Evolutionary conservation across 306 rosid species (phyloP).

Genomic region (Dalbergia cultrata): DNA sequence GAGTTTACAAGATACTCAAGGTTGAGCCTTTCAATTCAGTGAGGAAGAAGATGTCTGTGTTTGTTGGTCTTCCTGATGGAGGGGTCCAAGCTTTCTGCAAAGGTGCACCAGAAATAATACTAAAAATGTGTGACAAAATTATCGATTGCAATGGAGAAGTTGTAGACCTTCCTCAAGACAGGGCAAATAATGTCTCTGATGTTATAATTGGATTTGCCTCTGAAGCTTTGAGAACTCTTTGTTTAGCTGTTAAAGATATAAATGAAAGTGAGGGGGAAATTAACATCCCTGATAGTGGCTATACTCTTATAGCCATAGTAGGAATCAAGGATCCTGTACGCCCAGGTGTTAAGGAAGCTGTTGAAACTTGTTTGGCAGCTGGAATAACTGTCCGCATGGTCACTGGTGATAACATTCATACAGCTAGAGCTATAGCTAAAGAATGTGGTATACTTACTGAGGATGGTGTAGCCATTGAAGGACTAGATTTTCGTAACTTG

Average conservation of each 20-base stretch:
- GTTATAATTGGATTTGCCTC: slow-evolving; percentile 81
- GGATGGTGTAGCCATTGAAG: slow-evolving; percentile 84
- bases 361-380: slow-evolving; percentile 82
- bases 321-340: slow-evolving; percentile 99
- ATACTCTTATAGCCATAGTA: slow-evolving; percentile 78
- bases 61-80: slow-evolving; percentile 74
- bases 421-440: slow-evolving; percentile 91
- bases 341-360: slow-evolving; percentile 88
- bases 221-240: slow-evolving; percentile 93
- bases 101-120: slow-evolving; percentile 95
- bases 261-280: slow-evolving; percentile 44
- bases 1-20: slow-evolving; percentile 66
- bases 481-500: slow-evolving; percentile 67
- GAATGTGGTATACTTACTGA: slow-evolving; percentile 95
- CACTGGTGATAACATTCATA: slow-evolving; percentile 94
- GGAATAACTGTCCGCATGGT: slow-evolving; percentile 97
- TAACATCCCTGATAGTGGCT: slow-evolving; percentile 71
- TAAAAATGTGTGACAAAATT: slow-evolving; percentile 73
- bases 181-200: slow-evolving; percentile 50
- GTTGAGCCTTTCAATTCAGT: slow-evolving; percentile 93
- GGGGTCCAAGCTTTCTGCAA: slow-evolving; percentile 81
- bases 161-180: slow-evolving; percentile 63
- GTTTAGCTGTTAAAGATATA: slow-evolving; percentile 81
- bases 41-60: slow-evolving; percentile 94
- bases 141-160: slow-evolving; percentile 70